phyloP scores from a whole-genome alignment of 768 basidiomycete species.

The Psilocybe tampanensis region DNA sequence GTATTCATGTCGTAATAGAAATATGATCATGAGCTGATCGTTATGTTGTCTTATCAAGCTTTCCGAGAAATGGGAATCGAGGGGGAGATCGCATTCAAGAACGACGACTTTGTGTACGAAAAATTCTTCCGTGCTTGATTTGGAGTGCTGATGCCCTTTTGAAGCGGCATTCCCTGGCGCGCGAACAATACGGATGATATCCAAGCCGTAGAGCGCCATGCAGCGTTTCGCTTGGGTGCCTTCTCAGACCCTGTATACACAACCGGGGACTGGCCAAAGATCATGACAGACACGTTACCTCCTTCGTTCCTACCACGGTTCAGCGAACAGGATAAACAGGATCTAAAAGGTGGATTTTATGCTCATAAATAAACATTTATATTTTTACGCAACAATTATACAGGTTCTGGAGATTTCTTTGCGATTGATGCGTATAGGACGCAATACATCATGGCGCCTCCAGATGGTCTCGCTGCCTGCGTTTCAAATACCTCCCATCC shows the following conservation, averaged over 20 bases:
- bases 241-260: conserved; percentile 54
- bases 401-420: conserved; percentile 55
- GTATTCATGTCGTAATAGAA: conserved; percentile 26
- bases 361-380: neutral
- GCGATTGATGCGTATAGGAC: conserved; percentile 52
- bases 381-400: neutral
- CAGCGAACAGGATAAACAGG: conserved; percentile 45
- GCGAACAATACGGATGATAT: conserved; percentile 45
- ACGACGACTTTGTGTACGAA: conserved; percentile 48
- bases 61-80: conserved; percentile 50
- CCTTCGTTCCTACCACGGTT: conserved; percentile 49
- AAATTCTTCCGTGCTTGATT: neutral
- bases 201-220: conserved; percentile 49
- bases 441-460: conserved; percentile 42
- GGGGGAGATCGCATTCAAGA: conserved; percentile 58
- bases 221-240: conserved; percentile 50
- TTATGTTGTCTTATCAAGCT: conserved; percentile 22
- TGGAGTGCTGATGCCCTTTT: neutral
- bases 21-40: neutral
- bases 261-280: conserved; percentile 54
- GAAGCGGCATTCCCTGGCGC: conserved; percentile 50
- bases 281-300: conserved; percentile 50
- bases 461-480: conserved; percentile 47
- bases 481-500: conserved; percentile 44
- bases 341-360: conserved; percentile 36